Conservation (phyloP, 768 basidiomycete species). For the Suillus americanus region DNA sequence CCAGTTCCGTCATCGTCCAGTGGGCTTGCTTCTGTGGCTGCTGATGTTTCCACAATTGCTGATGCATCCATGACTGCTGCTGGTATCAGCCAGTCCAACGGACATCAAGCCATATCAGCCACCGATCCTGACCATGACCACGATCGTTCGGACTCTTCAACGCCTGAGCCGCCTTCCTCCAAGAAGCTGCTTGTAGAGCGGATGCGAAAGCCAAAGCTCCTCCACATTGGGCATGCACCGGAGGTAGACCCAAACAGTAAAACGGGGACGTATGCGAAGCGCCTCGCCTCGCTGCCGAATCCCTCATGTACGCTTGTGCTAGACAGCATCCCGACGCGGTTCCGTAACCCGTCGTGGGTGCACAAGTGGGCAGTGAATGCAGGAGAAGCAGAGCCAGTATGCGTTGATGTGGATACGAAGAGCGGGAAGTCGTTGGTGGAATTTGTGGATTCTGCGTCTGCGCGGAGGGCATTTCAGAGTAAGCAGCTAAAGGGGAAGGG, state of each 20-base stretch:
- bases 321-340: slow-evolving; percentile 52
- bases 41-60: not conserved
- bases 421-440: slow-evolving; percentile 51
- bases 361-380: slow-evolving; percentile 43
- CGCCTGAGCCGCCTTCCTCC: not conserved
- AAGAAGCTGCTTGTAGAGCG: not conserved
- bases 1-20: not conserved
- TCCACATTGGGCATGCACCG: slow-evolving; percentile 45
- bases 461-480: slow-evolving; percentile 44
- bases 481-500: slow-evolving; percentile 42
- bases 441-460: slow-evolving; percentile 44
- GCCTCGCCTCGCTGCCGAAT: slow-evolving; percentile 34
- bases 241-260: slow-evolving; percentile 46
- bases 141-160: not conserved
- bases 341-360: slow-evolving; percentile 43
- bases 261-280: slow-evolving; percentile 44
- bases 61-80: not conserved
- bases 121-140: not conserved
- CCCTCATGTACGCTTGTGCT: slow-evolving; percentile 54
- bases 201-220: slow-evolving; percentile 5
- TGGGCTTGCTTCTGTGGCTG: not conserved
- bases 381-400: slow-evolving; percentile 37
- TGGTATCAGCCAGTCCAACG: not conserved
- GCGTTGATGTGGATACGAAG: slow-evolving; percentile 41
- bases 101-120: not conserved